Conservation (phyloP, 2,329 filamentous ascomycete genomes). For the Trichocomaceae sp. region DNA sequence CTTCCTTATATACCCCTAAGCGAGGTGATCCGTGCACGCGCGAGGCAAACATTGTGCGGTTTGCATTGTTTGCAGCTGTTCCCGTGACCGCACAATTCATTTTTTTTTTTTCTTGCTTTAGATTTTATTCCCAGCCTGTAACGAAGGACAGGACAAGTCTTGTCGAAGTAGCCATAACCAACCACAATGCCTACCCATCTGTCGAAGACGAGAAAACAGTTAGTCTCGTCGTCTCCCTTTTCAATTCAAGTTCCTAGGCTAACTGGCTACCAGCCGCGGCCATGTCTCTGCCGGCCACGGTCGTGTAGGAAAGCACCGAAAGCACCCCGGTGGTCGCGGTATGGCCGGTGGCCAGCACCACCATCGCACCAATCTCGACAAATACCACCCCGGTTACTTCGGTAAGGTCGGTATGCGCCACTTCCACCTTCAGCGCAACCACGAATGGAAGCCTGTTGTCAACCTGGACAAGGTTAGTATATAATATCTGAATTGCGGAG, state of each 20-base stretch:
- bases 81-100: constrained; percentile 8
- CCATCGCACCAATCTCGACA: constrained; percentile 86
- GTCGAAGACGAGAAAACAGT: constrained; percentile 43
- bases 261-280: constrained; percentile 55
- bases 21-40: constrained; percentile 18
- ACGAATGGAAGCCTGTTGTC: constrained; percentile 98
- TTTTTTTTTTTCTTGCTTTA: not conserved
- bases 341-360: constrained; percentile 98
- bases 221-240: not conserved
- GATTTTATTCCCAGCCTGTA: not conserved
- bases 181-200: constrained; percentile 43
- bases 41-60: constrained; percentile 8
- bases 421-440: constrained; percentile 94
- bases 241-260: not conserved
- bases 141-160: not conserved
- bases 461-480: constrained; percentile 86
- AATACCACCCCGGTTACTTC: constrained; percentile 99
- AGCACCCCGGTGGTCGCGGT: constrained; percentile 73
- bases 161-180: not conserved
- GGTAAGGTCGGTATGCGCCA: constrained; percentile 92
- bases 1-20: constrained; percentile 25
- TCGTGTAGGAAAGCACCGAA: constrained; percentile 98
- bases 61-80: constrained; percentile 2
- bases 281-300: constrained; percentile 98
- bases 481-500: too few species aligned